Evolutionary conservation across 257 asterid genomes (phyloP).

Genomic region (Nicotiana paniculata): DNA sequence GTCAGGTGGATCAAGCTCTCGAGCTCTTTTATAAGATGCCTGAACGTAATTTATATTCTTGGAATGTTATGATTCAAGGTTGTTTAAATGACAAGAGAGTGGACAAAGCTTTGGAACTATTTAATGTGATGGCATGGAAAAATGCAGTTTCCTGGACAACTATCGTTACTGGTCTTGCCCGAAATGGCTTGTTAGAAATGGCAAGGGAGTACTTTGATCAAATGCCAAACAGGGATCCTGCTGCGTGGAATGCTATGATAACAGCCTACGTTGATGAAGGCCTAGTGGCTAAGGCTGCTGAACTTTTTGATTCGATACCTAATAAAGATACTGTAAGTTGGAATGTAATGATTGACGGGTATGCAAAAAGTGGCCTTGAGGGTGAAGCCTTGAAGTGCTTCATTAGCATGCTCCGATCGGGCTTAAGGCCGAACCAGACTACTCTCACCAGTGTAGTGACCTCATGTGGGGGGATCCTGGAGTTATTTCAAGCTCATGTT

Average conservation of each 20-base stretch:
- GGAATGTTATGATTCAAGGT: constrained; percentile 47
- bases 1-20: constrained; percentile 39
- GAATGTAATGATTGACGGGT: constrained; percentile 51
- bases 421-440: constrained; percentile 10
- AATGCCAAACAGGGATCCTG: constrained; percentile 48
- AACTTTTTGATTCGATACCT: constrained; percentile 31
- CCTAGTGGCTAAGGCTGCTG: constrained; percentile 3
- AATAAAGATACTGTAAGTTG: constrained; percentile 36
- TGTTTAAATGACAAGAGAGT: constrained; percentile 37
- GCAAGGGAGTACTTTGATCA: constrained; percentile 51
- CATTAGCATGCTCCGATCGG: constrained; percentile 1
- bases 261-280: constrained; percentile 26
- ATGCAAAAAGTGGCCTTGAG: constrained; percentile 33
- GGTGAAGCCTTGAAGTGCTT: constrained; percentile 25
- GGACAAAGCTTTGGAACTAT: constrained; percentile 36
- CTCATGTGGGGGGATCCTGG: constrained; percentile 4
- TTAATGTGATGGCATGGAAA: constrained; percentile 43
- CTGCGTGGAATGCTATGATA: constrained; percentile 70
- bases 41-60: constrained; percentile 36
- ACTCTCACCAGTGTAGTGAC: constrained; percentile 14
- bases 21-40: constrained; percentile 44
- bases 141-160: constrained; percentile 51
- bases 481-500: constrained; percentile 7
- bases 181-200: constrained; percentile 40
- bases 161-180: constrained; percentile 54